Evolutionary conservation across 2,329 filamentous ascomycete species (phyloP).

Genomic region (Penicillium palitans): DNA sequence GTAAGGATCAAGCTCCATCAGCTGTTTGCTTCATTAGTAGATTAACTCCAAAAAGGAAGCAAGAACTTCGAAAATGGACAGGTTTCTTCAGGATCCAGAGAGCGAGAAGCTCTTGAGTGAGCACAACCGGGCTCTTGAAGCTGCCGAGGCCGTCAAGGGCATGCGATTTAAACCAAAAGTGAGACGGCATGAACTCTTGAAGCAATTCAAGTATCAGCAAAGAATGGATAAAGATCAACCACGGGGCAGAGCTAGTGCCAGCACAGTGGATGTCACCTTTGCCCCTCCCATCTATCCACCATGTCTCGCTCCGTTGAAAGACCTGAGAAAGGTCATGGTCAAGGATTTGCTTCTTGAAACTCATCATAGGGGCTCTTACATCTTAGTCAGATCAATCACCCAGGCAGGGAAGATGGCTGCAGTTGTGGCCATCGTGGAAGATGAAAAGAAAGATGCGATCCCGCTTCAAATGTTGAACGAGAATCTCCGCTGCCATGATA

Average conservation of each 20-base stretch:
- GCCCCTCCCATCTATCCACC: constrained; percentile 8
- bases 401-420: constrained; percentile 30
- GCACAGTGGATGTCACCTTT: not conserved
- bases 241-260: not conserved
- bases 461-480: constrained; percentile 16
- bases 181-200: not conserved
- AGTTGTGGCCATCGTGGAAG: constrained; percentile 39
- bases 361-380: constrained; percentile 40
- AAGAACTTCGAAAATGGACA: not conserved
- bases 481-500: not conserved
- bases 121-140: not conserved
- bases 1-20: not conserved
- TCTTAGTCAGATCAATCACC: constrained; percentile 35
- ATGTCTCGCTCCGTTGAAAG: constrained; percentile 9
- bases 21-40: not conserved
- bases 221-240: not conserved
- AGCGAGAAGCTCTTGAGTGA: not conserved
- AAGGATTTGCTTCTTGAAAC: constrained; percentile 37
- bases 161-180: not conserved
- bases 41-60: not conserved
- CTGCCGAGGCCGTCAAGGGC: not conserved
- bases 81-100: not conserved
- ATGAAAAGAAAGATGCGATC: constrained; percentile 38
- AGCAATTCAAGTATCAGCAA: not conserved
- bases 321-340: constrained; percentile 31